Conservation (phyloP, 306 rosid genomes). For the Amphicarpaea edgeworthii region DNA sequence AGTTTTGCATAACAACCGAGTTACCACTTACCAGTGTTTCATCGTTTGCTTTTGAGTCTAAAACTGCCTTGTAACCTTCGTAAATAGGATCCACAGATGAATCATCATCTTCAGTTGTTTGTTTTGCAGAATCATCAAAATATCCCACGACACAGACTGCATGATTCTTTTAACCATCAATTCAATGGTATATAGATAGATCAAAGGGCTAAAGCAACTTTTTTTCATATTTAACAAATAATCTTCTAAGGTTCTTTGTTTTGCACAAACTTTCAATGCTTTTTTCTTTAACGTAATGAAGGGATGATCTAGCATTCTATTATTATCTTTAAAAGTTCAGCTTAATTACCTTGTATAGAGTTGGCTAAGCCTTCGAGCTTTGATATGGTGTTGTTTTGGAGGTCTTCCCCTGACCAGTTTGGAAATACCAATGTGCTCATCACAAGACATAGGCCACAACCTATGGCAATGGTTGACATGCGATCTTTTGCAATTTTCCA, state of each 20-base stretch:
- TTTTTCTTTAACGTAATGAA: too few species aligned
- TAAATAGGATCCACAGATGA: slow-evolving; percentile 67
- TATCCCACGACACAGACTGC: slow-evolving; percentile 85
- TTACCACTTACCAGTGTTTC: slow-evolving; percentile 92
- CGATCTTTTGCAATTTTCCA: slow-evolving; percentile 75
- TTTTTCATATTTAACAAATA: background rate
- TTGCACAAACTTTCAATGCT: too few species aligned
- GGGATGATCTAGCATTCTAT: too few species aligned
- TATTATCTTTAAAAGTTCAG: background rate
- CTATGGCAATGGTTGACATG: slow-evolving; percentile 76
- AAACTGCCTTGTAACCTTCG: slow-evolving; percentile 79
- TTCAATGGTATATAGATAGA: slow-evolving; percentile 7
- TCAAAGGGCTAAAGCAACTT: background rate
- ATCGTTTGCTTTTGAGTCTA: slow-evolving; percentile 84
- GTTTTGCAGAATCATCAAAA: slow-evolving; percentile 52
- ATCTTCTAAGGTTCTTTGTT: too few species aligned
- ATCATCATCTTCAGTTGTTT: slow-evolving; percentile 45
- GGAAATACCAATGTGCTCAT: slow-evolving; percentile 83
- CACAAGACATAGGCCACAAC: slow-evolving; percentile 77
- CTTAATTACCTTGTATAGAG: slow-evolving; percentile 71
- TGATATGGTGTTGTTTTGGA: slow-evolving; percentile 70
- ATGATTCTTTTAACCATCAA: slow-evolving; percentile 39
- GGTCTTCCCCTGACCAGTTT: slow-evolving; percentile 95
- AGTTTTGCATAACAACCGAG: too few species aligned
- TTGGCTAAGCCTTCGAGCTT: slow-evolving; percentile 87